These are phyloP conservation scores for Fraxinus ornus DNA, from an alignment of 305 asterid genomes.

Conservation along the genomic window DNA sequence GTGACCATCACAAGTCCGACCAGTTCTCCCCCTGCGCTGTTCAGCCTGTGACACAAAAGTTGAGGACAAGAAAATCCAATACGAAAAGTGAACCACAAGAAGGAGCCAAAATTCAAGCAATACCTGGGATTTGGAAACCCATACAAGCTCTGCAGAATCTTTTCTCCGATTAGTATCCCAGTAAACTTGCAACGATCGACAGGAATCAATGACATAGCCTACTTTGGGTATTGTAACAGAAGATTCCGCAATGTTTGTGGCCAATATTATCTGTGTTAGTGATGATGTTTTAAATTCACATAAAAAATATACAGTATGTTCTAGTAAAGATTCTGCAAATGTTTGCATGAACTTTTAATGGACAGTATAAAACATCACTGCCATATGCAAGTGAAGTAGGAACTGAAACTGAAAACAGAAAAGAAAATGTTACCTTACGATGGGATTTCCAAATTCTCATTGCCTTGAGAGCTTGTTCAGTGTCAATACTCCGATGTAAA, in stretches of 20 bases:
- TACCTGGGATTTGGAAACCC: constrained; percentile 99
- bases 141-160: constrained; percentile 76
- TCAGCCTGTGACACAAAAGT: constrained; percentile 61
- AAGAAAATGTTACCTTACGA: constrained; percentile 60
- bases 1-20: constrained; percentile 91
- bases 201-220: constrained; percentile 92
- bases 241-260: constrained; percentile 97
- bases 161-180: constrained; percentile 70
- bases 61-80: constrained; percentile 18
- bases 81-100: constrained; percentile 15
- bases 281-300: constrained; percentile 24
- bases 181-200: constrained; percentile 93
- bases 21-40: constrained; percentile 93
- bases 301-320: constrained; percentile 10
- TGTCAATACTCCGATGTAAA: constrained; percentile 84
- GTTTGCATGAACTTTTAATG: constrained; percentile 19
- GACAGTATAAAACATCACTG: constrained; percentile 6
- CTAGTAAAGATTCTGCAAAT: constrained; percentile 13
- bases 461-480: constrained; percentile 82
- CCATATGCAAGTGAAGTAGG: constrained; percentile 12
- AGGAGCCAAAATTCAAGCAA: constrained; percentile 17
- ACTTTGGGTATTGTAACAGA: constrained; percentile 99
- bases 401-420: constrained; percentile 17
- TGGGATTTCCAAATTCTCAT: constrained; percentile 84
- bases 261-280: constrained; percentile 72